Evolutionary conservation across 2,329 filamentous ascomycete genomes (phyloP), one percentile per base, ranked within the genome.

Genomic region (Phialophora tarda): DNA sequence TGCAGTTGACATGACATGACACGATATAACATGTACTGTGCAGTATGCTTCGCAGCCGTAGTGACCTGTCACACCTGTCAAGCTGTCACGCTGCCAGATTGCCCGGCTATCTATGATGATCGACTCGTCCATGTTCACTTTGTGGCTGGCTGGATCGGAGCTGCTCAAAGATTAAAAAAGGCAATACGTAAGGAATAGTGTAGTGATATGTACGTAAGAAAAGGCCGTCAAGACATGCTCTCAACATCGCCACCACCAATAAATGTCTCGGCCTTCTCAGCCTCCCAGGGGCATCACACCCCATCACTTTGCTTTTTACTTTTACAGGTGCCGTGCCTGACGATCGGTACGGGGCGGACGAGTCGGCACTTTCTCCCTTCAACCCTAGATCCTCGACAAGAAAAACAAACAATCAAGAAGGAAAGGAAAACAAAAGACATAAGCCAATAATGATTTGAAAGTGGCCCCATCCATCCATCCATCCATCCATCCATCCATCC

Each of bases 181-280:
- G 30, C 2, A 11, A 32, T 32, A 32, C 2, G 10, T 34, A 34
- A n/a, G n/a, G n/a, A n/a, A 34, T 10, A 12, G 26, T 26, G 26
- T 4, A 44, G 17, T 44, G 6, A 44, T n/a, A 17, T 17, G 21
- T 51, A 24, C 48, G 21, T 51, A 51, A 51, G n/a, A 7, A 14
- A 4, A 26, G 41, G 21, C 21, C 4, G 17, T 51, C 57, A 50
- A 51, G 48, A 59, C 44, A 59, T 30, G n/a, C 38, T n/a, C 14
- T 17, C 38, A 44, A 1, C 38, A 7, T 34, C 32, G 32, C 38
- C 38, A 44, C 17, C 38, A 44, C 14, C 38, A 8, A 44, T 3
- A 1, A 53, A 53, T 51, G 30, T 61, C 47, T 38, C 59, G 54
- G 59, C 48, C 59, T 61, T 53, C 55, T 57, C 21, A 34, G 26